These are phyloP conservation scores for Chrysoporthe cubensis DNA, from an alignment of 2,329 filamentous ascomycete genomes.

Conservation along the genomic window DNA sequence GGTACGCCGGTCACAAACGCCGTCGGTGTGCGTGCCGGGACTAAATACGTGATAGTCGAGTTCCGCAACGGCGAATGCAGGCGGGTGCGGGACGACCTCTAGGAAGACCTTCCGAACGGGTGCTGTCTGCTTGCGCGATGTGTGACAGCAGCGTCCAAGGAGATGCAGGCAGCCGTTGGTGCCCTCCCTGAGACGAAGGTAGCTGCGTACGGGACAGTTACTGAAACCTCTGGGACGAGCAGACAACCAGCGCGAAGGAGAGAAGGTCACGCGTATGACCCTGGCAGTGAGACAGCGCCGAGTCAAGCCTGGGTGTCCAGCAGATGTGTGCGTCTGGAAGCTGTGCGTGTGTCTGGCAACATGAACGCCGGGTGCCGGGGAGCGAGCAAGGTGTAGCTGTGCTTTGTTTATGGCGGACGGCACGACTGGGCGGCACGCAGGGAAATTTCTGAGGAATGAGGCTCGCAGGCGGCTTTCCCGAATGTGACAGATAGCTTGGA, in stretches of 20 bases:
- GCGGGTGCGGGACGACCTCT: conserved; percentile 17
- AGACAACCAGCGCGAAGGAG: conserved; percentile 31
- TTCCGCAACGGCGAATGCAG: conserved; percentile 9
- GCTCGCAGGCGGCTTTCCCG: not conserved
- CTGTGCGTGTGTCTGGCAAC: conserved; percentile 21
- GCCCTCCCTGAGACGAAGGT: conserved; percentile 29
- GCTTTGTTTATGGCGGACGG: not conserved
- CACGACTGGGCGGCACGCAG: not conserved
- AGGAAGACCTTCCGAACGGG: conserved; percentile 23
- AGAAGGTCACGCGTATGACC: conserved; percentile 29
- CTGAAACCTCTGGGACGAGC: conserved; percentile 27
- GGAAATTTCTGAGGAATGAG: conserved; percentile 4
- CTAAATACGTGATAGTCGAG: conserved; percentile 14
- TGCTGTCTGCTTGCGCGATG: conserved; percentile 30
- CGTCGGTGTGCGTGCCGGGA: conserved; percentile 19
- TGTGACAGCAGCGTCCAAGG: conserved; percentile 34
- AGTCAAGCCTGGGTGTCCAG: conserved; percentile 24
- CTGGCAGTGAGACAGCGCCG: conserved; percentile 21
- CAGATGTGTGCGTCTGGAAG: conserved; percentile 17
- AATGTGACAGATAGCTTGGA: conserved; percentile 21
- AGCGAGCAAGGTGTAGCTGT: not conserved
- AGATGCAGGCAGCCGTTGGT: conserved; percentile 36
- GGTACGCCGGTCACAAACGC: conserved; percentile 12
- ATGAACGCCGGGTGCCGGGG: conserved; percentile 11
- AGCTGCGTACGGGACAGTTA: conserved; percentile 22